Evolutionary conservation across 495 filamentous ascomycete genomes (phyloP), one percentile per base, ranked within the genome.

Genomic region (Aspergillus nidulans): DNA sequence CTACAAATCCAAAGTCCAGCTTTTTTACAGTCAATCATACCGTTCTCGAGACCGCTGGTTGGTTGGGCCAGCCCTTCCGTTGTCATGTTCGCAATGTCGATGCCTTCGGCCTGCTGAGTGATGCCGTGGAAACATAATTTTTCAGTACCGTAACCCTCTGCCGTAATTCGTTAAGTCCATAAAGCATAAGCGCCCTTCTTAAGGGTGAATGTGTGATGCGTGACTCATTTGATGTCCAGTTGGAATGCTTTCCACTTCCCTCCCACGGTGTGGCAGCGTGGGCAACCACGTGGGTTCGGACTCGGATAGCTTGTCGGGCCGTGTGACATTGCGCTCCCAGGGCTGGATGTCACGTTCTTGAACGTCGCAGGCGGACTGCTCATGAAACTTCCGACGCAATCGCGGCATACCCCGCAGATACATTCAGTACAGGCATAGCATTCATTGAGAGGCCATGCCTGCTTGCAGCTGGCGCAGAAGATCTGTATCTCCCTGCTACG

Each of bases 401-500:
- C 87, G 49, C 82, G 85, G 63, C 91, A 96, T 44, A 96, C 79
- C 2, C 91, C 91, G 64, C 89, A 94, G 47, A 96, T 95, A 66
- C 91, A 96, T 65, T 96, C 91, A 0, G 91, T 95, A 69, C 91
- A 96, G 12, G 91, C 91, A 64, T 88, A 96, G 26, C 87, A 90
- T 53, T 92, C 86, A 54, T 83, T 84, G 41, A 96, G 69, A 3
- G 86, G 69, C 55, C 85, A 90, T 3, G 87, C 69, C 18, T 85
- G 81, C 56, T 86, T 85, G 65, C 91, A 96, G 16, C 83, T 82
- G 0, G 91, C 88, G 67, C 91, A 96, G 62, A 91, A 95, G 16
- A 96, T 92, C 59, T 94, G 87, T 15, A 92, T 85, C 71, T 85
- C 66, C 78, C 65, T 68, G 38, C 63, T 68, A 48, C 70, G 68